Evolutionary conservation across 2,329 filamentous ascomycete genomes (phyloP).

Genomic region (Colletotrichum camelliae): DNA sequence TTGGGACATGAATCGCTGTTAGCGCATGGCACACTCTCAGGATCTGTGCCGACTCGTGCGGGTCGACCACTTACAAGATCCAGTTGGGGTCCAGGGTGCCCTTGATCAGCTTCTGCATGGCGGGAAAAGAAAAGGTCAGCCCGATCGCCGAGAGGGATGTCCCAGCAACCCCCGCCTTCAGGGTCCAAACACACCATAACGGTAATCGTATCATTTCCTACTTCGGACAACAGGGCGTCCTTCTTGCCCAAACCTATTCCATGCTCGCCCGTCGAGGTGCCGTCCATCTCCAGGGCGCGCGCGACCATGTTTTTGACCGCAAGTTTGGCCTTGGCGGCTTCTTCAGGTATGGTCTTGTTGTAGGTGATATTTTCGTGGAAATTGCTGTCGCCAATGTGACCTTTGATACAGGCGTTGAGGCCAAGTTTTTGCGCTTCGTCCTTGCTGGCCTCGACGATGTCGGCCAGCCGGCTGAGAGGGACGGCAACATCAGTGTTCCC

Average conservation of each 20-base stretch:
- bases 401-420: conserved; percentile 84
- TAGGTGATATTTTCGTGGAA: conserved; percentile 95
- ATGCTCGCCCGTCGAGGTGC: conserved; percentile 89
- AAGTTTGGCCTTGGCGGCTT: conserved; percentile 78
- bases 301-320: conserved; percentile 89
- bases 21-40: neutral
- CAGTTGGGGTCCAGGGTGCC: neutral
- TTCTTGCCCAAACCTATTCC: conserved; percentile 88
- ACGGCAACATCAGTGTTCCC: conserved; percentile 86
- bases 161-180: conserved; percentile 10
- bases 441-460: conserved; percentile 83
- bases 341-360: conserved; percentile 68
- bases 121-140: neutral
- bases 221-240: conserved; percentile 75
- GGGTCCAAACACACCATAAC: conserved; percentile 68
- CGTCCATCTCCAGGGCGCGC: conserved; percentile 90
- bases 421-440: conserved; percentile 86
- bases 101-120: neutral
- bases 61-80: neutral
- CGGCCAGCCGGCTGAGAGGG: conserved; percentile 74
- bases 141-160: neutral
- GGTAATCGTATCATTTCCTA: conserved; percentile 78
- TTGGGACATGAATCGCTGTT: neutral
- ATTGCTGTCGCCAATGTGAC: conserved; percentile 91
- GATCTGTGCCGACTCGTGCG: neutral